Evolutionary conservation across 768 basidiomycete genomes (phyloP), one percentile per base, ranked within the genome.

Genomic region (Ramaria rubella): DNA sequence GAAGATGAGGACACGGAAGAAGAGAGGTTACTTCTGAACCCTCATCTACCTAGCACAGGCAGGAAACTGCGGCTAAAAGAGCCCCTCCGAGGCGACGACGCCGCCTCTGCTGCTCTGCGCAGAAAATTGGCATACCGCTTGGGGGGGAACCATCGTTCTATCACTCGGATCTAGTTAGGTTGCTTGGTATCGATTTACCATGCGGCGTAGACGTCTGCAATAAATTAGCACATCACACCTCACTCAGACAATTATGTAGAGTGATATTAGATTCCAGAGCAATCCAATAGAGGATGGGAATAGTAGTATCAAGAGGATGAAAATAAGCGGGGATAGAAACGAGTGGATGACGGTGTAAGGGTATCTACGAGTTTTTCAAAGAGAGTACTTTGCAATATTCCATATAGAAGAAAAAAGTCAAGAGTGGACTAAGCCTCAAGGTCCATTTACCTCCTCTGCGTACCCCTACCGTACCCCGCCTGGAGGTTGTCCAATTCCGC

Each of bases 401-500:
- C 23, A 48, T 2, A 19, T 27, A 3, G n/a, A 24, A 53, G 23
- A 54, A 48, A 9, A 26, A 3, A 19, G 23, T 4, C n/a, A 24
- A 54, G 42, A 11, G 27, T 33, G 19, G 17, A 26, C 17, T 19
- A 26, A 14, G 17, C 43, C 14, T 43, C 14, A 33, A 21, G 21
- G 15, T 24, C 42, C 43, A 58, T 42, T 64, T 70, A 86, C 76
- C 85, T 76, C 69, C 85, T 80, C 69, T 72, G 74, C 17, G 83
- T 80, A 67, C 87, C 83, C 43, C 90, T 81, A 54, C 87, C 86
- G 62, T 90, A 92, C 36, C 89, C 90, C 61, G 86, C 83, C 70
- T 92, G 89, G 49, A 94, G 81, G 64, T 84, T 86, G 75, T 94
- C 92, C 60, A 96, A 80, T 72, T 96, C 93, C 24, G 82, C 81